Percentiles rank a stretch among this genome's conserved stretches.
phyloP scores from a whole-genome alignment of 2,329 filamentous ascomycete genomes.

The Colletotrichum echinochloae region DNA sequence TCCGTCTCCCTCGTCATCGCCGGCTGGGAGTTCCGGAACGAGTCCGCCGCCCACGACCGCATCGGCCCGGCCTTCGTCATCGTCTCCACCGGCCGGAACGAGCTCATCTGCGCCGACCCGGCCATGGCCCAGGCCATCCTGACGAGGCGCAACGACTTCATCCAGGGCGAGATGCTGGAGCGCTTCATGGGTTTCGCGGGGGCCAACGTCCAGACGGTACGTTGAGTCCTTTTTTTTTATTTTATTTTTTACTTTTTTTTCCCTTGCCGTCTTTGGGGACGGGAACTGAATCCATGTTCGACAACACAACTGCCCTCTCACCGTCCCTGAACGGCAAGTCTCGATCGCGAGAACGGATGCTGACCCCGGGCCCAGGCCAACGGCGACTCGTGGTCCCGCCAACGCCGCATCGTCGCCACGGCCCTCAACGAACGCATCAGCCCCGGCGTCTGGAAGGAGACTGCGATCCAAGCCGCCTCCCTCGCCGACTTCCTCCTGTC shows the following conservation, averaged over 20 bases:
- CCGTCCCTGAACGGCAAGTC: not conserved
- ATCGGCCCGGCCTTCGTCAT: constrained; percentile 48
- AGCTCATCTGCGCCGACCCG: constrained; percentile 47
- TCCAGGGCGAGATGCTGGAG: constrained; percentile 44
- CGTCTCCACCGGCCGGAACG: constrained; percentile 45
- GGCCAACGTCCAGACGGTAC: constrained; percentile 49
- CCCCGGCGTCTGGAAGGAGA: constrained; percentile 50
- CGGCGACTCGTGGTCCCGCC: constrained; percentile 49
- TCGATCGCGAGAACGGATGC: not conserved
- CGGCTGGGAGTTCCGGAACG: constrained; percentile 51
- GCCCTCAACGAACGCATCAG: constrained; percentile 53
- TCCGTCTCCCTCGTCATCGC: constrained; percentile 45
- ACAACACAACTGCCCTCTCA: not conserved
- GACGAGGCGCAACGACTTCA: constrained; percentile 51
- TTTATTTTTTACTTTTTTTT: too few species aligned
- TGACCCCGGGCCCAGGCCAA: constrained; percentile 24
- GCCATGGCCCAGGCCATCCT: constrained; percentile 47
- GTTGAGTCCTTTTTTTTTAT: constrained; percentile 21
- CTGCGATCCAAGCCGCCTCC: constrained; percentile 45
- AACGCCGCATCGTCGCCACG: constrained; percentile 51
- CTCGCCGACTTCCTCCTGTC: constrained; percentile 48
- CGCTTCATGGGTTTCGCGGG: constrained; percentile 51
- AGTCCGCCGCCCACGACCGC: constrained; percentile 44
- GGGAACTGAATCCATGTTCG: not conserved
- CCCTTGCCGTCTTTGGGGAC: not conserved